A percentile compares a stretch with the other conserved stretches of the same genome.
Evolutionary conservation across 2,329 filamentous ascomycete species (phyloP).

Genomic region (Cytospora piceae): DNA sequence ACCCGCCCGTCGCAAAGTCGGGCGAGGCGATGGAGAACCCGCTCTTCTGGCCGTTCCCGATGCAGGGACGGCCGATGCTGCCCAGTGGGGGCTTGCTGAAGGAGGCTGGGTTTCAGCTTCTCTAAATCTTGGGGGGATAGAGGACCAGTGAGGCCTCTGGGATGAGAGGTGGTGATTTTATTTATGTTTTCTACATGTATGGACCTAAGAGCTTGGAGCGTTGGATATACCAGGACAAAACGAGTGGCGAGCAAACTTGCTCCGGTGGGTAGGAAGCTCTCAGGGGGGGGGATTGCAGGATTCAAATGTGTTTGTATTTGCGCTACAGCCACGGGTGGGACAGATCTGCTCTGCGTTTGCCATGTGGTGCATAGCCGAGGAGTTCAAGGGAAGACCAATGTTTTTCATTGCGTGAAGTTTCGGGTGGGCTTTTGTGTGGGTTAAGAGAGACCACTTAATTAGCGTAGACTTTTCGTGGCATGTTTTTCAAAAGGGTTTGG

Average conservation of each 20-base stretch:
- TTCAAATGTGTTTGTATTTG: not conserved
- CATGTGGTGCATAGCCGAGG: conserved; percentile 3
- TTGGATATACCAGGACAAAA: not conserved
- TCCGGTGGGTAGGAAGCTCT: not conserved
- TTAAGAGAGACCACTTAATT: too few relatives aligned
- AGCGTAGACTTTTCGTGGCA: not conserved
- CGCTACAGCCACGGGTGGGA: not conserved
- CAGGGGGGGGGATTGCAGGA: not conserved
- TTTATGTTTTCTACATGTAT: not conserved
- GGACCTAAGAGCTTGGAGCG: not conserved
- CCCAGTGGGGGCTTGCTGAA: conserved; percentile 51
- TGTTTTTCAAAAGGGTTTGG: not conserved
- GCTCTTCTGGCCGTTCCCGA: conserved; percentile 64
- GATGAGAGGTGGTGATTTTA: not conserved
- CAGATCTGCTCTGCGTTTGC: not conserved
- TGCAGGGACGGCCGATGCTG: conserved; percentile 61
- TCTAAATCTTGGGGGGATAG: conserved; percentile 34
- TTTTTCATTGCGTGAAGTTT: not conserved
- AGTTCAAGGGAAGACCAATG: not conserved
- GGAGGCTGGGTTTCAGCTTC: conserved; percentile 55
- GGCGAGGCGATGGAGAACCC: conserved; percentile 54
- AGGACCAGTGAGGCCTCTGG: not conserved
- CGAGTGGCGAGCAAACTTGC: not conserved
- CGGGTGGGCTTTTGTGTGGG: too few relatives aligned
- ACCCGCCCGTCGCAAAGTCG: conserved; percentile 33